Evolutionary conservation across 148 eudicot genomes (phyloP), one percentile per base, ranked within the genome.

Genomic region (Rhododendron williamsianum): DNA sequence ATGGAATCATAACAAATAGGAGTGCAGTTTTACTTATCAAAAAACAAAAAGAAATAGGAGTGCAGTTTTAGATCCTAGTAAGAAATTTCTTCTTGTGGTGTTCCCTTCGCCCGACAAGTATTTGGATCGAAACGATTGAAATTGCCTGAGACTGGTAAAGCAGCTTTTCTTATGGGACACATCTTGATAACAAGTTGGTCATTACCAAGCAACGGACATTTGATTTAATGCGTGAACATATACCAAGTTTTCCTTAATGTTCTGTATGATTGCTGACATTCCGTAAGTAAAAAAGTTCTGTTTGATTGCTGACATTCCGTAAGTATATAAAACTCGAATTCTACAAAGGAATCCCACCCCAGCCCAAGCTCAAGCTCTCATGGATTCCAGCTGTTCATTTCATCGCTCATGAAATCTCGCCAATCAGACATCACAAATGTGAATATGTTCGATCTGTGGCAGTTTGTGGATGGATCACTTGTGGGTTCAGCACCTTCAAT

Each of bases 61-160:
- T 6, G 67, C 9, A 60, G n/a, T 60, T 60, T 60, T 60, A 54
- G 60, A 54, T 6, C n/a, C 67, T 60, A 60, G 25, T 21, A 19
- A 60, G 67, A 60, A 60, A 6, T 60, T 19, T 60, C 19, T 54
- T 60, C 27, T 23, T 63, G 69, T 63, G 27, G 69, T 63, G 25
- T 63, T 63, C 30, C 27, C 11, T 63, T 63, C 27, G 4, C 11
- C 69, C 7, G 7, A 19, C 0, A 7, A 23, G 98, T 72, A 94
- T 94, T 51, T 96, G 98, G 98, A 93, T 89, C 84, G 84, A 93
- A 51, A 89, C 98, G 54, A 94, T 94, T 36, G 89, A 85, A 90
- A 91, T 88, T 84, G 89, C 93, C 56, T 88, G 92, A 90, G 77
- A 87, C 91, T 77, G 88, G 91, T 16, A 69, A 80, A 84, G 83